These are phyloP conservation scores for Diutina sp. DNA, from an alignment of 1,139 yeast genomes.

Conservation along the genomic window DNA sequence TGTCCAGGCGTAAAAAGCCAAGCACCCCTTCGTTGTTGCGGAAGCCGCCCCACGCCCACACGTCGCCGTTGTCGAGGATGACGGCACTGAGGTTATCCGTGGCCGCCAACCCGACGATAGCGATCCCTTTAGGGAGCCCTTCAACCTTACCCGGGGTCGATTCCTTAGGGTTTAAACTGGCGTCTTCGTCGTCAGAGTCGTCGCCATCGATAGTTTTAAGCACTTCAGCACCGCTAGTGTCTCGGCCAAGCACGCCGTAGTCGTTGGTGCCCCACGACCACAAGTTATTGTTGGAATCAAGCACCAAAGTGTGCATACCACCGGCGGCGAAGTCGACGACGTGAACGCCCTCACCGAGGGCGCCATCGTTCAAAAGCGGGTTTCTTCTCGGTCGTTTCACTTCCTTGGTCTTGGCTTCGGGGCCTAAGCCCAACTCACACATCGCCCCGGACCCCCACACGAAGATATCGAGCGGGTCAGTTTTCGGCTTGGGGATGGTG, in stretches of 20 bases:
- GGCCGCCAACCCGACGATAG: conserved; percentile 76
- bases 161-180: conserved; percentile 77
- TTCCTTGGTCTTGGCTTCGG: conserved; percentile 74
- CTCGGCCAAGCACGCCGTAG: conserved; percentile 85
- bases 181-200: conserved; percentile 63
- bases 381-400: conserved; percentile 92
- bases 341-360: conserved; percentile 14
- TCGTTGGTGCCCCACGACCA: conserved; percentile 99
- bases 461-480: conserved; percentile 55
- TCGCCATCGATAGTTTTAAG: conserved; percentile 58
- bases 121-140: conserved; percentile 17
- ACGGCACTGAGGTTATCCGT: conserved; percentile 86
- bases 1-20: conserved; percentile 56
- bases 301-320: conserved; percentile 86
- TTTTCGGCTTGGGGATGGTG: conserved; percentile 10
- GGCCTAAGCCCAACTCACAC: conserved; percentile 95
- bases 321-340: conserved; percentile 86
- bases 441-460: conserved; percentile 96
- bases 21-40: conserved; percentile 84
- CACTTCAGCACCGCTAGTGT: conserved; percentile 41
- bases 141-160: conserved; percentile 77
- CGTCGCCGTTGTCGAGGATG: conserved; percentile 68
- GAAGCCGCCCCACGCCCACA: conserved; percentile 97
- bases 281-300: conserved; percentile 57
- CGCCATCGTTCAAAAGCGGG: conserved; percentile 52